phyloP scores from a whole-genome alignment of 371 early-diverging fungal species.

The Mortierella sp. region DNA sequence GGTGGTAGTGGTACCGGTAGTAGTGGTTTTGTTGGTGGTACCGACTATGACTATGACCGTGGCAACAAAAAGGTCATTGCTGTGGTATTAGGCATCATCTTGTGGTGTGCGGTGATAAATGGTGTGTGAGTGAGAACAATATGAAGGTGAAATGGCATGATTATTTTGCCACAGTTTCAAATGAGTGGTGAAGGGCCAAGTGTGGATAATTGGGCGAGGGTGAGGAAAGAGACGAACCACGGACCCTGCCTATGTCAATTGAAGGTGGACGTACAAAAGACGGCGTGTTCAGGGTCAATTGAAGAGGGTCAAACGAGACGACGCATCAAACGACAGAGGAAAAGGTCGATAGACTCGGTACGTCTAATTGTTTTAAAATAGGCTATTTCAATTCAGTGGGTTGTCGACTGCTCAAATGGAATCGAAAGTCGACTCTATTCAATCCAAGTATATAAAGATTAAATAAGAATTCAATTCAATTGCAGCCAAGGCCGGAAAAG shows the following conservation, averaged over 20 bases:
- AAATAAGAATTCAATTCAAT: neutral
- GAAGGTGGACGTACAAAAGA: neutral
- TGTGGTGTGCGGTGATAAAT: neutral
- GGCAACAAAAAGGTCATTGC: no score
- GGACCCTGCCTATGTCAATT: neutral
- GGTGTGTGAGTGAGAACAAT: neutral
- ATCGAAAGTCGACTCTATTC: conserved; percentile 4
- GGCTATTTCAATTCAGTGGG: neutral
- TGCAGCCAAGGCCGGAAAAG: neutral
- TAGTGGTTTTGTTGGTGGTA: no score
- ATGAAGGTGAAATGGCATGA: neutral
- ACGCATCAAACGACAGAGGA: no score
- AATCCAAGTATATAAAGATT: neutral
- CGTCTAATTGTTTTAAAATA: no score
- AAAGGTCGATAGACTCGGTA: no score
- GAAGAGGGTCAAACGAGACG: no score
- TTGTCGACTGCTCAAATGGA: no score
- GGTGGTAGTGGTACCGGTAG: no score
- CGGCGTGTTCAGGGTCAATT: neutral
- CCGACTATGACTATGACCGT: no score
- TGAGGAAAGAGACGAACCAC: neutral
- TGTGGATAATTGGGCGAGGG: neutral
- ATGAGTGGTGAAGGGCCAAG: no score
- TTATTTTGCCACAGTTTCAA: neutral
- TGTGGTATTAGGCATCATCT: neutral